These are phyloP conservation scores for Nicotiana obtusifolia DNA, from an alignment of 257 asterid genomes.

Conservation along the genomic window DNA sequence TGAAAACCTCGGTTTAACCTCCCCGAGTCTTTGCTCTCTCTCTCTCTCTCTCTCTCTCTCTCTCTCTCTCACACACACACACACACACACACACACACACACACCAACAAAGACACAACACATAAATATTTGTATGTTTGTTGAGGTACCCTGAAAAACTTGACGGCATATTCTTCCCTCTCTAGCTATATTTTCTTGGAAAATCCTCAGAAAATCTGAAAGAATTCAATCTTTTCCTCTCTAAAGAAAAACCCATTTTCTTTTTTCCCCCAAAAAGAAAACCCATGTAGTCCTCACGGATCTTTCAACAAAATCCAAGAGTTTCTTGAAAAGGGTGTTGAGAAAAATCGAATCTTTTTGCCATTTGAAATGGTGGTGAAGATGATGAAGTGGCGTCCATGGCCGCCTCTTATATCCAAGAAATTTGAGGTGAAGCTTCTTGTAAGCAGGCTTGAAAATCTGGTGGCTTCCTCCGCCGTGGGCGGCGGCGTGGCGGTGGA, in stretches of 20 bases:
- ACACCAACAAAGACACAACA: background rate
- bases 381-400: conserved; percentile 94
- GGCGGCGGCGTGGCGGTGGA: conserved; percentile 47
- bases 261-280: background rate
- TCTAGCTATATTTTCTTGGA: background rate
- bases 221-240: background rate
- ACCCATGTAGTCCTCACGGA: conserved; percentile 27
- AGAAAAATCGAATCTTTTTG: background rate
- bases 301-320: conserved; percentile 13
- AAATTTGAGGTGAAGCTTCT: conserved; percentile 57
- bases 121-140: background rate
- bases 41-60: background rate
- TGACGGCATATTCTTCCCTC: conserved; percentile 29
- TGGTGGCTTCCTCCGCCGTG: conserved; percentile 22
- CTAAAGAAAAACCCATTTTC: conserved; percentile 13
- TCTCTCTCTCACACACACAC: no score
- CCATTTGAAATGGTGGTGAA: conserved; percentile 65
- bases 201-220: background rate
- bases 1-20: conserved; percentile 5
- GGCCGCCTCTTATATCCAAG: conserved; percentile 78
- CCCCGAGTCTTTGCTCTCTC: background rate
- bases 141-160: background rate
- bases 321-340: background rate
- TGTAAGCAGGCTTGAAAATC: conserved; percentile 54
- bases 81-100: background rate